These are phyloP conservation scores for Platanthera zijinensis DNA, from an alignment of 106 monocot species.

Conservation along the genomic window DNA sequence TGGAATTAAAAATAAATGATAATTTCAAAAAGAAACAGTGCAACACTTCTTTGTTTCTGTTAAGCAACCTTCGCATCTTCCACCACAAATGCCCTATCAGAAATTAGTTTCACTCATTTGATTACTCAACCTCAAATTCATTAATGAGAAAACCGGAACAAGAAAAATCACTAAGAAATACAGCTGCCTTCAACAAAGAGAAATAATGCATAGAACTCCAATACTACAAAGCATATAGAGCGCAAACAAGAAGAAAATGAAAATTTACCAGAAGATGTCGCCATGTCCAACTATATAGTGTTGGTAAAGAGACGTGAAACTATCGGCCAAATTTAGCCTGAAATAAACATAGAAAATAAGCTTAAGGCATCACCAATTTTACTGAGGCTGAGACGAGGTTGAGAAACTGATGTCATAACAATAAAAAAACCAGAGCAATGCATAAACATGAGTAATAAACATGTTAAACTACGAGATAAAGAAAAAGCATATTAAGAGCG, in stretches of 20 bases:
- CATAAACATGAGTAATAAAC: background rate
- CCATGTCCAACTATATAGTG: background rate
- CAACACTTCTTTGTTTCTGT: background rate
- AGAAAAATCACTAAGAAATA: background rate
- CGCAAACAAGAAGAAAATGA: background rate
- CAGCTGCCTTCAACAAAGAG: background rate
- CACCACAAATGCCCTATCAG: background rate
- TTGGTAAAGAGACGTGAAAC: background rate
- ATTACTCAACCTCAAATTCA: background rate
- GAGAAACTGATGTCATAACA: background rate
- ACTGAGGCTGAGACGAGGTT: background rate
- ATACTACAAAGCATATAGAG: background rate
- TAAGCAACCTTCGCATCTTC: background rate
- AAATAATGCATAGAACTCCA: background rate
- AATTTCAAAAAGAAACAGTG: background rate
- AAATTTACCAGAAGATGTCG: slow-evolving; percentile 9
- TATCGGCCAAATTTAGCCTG: background rate
- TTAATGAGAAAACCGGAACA: background rate
- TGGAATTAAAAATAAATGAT: background rate
- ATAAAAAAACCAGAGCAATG: background rate
- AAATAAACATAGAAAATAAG: slow-evolving; percentile 5
- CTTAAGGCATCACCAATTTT: background rate
- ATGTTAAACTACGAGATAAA: background rate
- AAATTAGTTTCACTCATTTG: background rate
- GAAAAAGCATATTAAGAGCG: background rate